phyloP scores from a whole-genome alignment of 148 eudicot genomes.

The Rhododendron williamsianum region DNA sequence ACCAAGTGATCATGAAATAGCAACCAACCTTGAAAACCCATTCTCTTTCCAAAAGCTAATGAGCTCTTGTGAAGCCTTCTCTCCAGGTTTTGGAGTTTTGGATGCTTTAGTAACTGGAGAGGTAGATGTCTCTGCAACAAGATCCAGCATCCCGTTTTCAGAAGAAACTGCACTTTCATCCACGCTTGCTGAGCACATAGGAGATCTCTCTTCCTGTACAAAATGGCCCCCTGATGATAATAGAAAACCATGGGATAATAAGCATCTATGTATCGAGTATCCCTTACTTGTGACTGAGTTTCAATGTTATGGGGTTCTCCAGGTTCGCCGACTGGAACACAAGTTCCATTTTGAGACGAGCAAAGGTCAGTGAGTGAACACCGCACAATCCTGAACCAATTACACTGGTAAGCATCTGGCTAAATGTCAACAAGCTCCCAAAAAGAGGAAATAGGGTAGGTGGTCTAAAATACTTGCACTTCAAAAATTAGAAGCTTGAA shows the following conservation, averaged over 20 bases:
- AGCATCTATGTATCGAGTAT: background rate
- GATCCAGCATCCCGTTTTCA: constrained; percentile 28
- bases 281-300: constrained; percentile 22
- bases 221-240: background rate
- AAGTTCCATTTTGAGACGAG: constrained; percentile 32
- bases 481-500: background rate
- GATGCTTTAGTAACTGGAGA: constrained; percentile 22
- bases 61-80: constrained; percentile 58
- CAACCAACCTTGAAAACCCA: constrained; percentile 77
- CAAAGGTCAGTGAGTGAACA: constrained; percentile 50
- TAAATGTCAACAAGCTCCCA: background rate
- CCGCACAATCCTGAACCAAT: constrained; percentile 54
- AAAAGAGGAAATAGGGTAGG: background rate
- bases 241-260: background rate
- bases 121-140: constrained; percentile 23
- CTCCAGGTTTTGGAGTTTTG: constrained; percentile 66
- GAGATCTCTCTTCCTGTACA: constrained; percentile 39
- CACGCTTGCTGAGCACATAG: constrained; percentile 21
- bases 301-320: constrained; percentile 15
- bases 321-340: constrained; percentile 25
- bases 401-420: constrained; percentile 6
- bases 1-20: background rate
- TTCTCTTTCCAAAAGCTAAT: constrained; percentile 74
- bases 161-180: constrained; percentile 29
- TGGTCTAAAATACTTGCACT: background rate